Evolutionary conservation across 306 rosid species (phyloP), one percentile per base, ranked within the genome.

Genomic region (Canavalia ensiformis): DNA sequence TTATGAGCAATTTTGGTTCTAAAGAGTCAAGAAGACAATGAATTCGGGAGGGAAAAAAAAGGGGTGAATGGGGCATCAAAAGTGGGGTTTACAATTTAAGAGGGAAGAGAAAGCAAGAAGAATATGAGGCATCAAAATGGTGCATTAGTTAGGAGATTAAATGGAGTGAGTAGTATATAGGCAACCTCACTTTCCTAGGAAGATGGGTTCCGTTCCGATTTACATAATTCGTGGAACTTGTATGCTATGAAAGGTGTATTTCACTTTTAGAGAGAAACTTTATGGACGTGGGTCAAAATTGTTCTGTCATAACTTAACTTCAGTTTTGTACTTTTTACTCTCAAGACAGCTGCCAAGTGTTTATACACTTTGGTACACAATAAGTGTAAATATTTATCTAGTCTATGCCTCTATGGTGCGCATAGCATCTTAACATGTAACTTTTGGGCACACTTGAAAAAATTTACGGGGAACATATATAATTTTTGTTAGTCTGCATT

Each of bases 171-270:
- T 41, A 42, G 12, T 41, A 25, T 8, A n/a, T 41, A 7, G 3
- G 50, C 51, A 65, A 65, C 51, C 71, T 65, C 51, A 18, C 51
- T 8, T 65, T 41, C 50, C 71, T 39, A 7, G 34, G 13, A 65
- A 65, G 33, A 65, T 41, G 7, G 41, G 18, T 41, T 52, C 57
- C 57, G 28, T 52, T 65, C 70, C 13, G n/a, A 9, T 9, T 47
- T 47, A 47, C 52, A 37, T 37, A 37, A 37, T 47, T 6, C 9
- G 6, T 7, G 37, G 64, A 57, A 57, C 64, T 57, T 58, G 41
- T 11, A 3, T 30, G 2, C 7, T 29, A n/a, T 30, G 11, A 25
- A 55, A 55, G 1, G 41, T 37, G 41, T 37, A 37, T 0, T 37
- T 37, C 41, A 37, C 41, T 37, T 18, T 37, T 2, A 37, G 10